Conservation (phyloP, 2,329 filamentous ascomycete genomes). For the Ramularia endophylla region DNA sequence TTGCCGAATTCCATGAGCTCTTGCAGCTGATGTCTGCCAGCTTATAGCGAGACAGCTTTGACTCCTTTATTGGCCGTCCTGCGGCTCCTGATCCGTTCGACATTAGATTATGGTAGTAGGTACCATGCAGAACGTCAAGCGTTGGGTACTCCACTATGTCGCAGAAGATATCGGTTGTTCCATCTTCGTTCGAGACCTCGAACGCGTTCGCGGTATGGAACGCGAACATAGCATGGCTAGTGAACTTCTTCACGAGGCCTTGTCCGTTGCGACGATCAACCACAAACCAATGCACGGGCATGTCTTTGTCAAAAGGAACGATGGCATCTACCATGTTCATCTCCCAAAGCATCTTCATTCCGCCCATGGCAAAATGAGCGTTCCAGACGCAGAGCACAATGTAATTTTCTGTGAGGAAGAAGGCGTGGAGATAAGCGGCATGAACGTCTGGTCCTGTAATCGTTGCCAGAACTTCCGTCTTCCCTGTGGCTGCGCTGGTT, state of each 20-base stretch:
- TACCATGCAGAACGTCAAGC: constrained; percentile 56
- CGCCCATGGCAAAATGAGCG: constrained; percentile 56
- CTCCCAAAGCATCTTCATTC: constrained; percentile 56
- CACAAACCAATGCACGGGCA: constrained; percentile 64
- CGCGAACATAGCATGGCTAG: constrained; percentile 64
- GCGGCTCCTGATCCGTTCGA: constrained; percentile 42
- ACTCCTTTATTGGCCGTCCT: neutral
- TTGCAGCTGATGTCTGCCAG: constrained; percentile 2
- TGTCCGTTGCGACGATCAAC: constrained; percentile 58
- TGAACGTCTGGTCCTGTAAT: constrained; percentile 46
- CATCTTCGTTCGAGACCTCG: constrained; percentile 40
- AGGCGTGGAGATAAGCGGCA: constrained; percentile 71
- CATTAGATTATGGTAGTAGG: constrained; percentile 67
- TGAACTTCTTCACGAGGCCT: constrained; percentile 64
- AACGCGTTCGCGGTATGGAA: constrained; percentile 78
- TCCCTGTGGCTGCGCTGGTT: constrained; percentile 55
- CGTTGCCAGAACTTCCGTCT: constrained; percentile 64
- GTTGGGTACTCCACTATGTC: constrained; percentile 62
- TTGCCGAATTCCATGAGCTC: neutral
- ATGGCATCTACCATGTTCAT: constrained; percentile 65
- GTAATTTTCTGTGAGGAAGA: constrained; percentile 65
- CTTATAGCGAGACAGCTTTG: constrained; percentile 11
- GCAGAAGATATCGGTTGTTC: constrained; percentile 53
- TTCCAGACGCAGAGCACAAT: constrained; percentile 69
- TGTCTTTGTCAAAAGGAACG: constrained; percentile 44